Evolutionary conservation across 371 early-diverging fungal species (phyloP), one percentile per base, ranked within the genome.

Genomic region (Mortierella polycephala): DNA sequence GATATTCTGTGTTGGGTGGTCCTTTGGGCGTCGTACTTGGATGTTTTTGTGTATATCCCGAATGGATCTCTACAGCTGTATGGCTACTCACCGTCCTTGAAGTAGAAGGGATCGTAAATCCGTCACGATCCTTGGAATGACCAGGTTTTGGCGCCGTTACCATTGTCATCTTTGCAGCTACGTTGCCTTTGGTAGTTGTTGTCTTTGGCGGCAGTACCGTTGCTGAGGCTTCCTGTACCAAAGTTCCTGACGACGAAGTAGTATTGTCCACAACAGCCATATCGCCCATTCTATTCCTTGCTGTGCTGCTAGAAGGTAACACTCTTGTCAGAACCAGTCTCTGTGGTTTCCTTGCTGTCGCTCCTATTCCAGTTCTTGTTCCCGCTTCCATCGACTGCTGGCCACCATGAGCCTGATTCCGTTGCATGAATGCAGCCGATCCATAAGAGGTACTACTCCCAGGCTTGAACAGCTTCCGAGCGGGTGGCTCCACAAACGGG

Each of bases 11-110:
- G 30, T 49, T 69, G 20, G 74, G 74, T 52, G 68, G 57, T 7
- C 49, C 54, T 23, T 69, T 69, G n/a, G 69, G 75, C 8, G 75
- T 75, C 21, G 75, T 74, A 30, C 68, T 73, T 20, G 57, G 55
- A 39, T 67, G 59, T 30, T 30, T 30, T 39, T 54, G 64, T 12
- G 21, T 40, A 45, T 14, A 13, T n/a, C 18, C 44, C 9, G 50
- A 10, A 46, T 40, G 42, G 30, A 30, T 4, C 30, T 30, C 30
- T 30, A 4, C 4, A 30, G 30, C 30, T 30, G 30, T 30, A 45
- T 20, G 45, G 18, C 39, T 30, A 12, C 12, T 16, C 14, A 3
- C 37, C 10, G 14, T 16, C 11, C 16, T 53, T 7, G 41, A 42
- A n/a, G n/a, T 21, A 18, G 39, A 37, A n/a, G 55, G 52, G 40